Evolutionary conservation across 2,329 filamentous ascomycete genomes (phyloP).

Genomic region (Fusarium domesticum): DNA sequence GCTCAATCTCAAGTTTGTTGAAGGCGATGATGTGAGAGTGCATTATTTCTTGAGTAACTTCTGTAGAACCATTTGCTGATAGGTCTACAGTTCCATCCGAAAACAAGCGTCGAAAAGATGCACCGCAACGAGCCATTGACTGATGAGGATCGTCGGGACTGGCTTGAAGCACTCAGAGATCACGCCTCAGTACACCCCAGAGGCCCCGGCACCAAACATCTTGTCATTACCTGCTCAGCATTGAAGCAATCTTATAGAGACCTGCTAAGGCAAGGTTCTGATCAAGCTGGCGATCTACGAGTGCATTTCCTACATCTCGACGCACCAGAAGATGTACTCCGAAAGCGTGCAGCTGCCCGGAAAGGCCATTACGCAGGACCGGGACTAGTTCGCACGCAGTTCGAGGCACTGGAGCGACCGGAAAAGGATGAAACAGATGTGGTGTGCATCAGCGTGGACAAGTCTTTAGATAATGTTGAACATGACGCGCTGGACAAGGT

Average conservation of each 20-base stretch:
- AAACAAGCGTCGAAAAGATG: slow-evolving; percentile 16
- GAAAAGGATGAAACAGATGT: slow-evolving; percentile 7
- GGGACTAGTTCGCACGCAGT: slow-evolving; percentile 11
- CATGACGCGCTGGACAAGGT: slow-evolving; percentile 9
- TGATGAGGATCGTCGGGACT: slow-evolving; percentile 8
- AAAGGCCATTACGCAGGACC: slow-evolving; percentile 13
- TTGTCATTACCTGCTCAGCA: slow-evolving; percentile 17
- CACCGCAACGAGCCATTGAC: slow-evolving; percentile 12
- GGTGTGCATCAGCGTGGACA: slow-evolving; percentile 10
- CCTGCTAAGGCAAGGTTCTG: slow-evolving; percentile 9
- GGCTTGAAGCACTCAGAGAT: slow-evolving; percentile 8
- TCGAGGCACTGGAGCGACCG: slow-evolving; percentile 6
- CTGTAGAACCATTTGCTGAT: background rate
- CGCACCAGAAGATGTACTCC: slow-evolving; percentile 11
- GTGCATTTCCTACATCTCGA: slow-evolving; percentile 17
- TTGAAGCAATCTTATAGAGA: slow-evolving; percentile 12
- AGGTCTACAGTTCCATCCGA: slow-evolving; percentile 7
- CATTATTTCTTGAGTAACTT: background rate
- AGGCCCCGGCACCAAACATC: slow-evolving; percentile 12
- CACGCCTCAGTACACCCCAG: slow-evolving; percentile 10
- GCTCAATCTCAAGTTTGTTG: slow-evolving; percentile 15
- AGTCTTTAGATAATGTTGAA: slow-evolving; percentile 8
- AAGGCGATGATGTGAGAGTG: slow-evolving; percentile 9
- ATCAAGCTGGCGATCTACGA: slow-evolving; percentile 7
- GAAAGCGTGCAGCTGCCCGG: slow-evolving; percentile 4